Evolutionary conservation across 2,329 filamentous ascomycete genomes (phyloP).

Genomic region (Penicillium thymicola): DNA sequence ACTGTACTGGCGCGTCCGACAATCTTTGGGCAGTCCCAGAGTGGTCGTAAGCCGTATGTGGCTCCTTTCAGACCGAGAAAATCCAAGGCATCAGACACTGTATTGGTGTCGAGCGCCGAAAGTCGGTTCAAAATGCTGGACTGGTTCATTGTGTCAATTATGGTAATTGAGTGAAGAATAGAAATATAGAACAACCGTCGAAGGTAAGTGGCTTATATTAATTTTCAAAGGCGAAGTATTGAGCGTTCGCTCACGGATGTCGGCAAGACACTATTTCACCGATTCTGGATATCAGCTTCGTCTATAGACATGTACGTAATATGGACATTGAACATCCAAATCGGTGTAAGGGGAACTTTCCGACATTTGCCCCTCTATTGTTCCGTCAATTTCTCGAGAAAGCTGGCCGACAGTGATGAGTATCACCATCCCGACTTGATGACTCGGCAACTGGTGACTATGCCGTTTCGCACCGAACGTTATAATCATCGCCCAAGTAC

Average conservation of each 20-base stretch:
- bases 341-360: neutral
- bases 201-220: neutral
- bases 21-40: conserved; percentile 26
- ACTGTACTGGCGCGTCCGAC: conserved; percentile 24
- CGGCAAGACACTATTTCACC: neutral
- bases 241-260: neutral
- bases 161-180: neutral
- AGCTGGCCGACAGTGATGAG: neutral
- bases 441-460: neutral
- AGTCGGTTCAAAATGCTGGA: conserved; percentile 13
- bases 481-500: neutral
- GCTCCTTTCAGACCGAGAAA: conserved; percentile 23
- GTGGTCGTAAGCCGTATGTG: conserved; percentile 18
- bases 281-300: neutral
- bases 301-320: neutral
- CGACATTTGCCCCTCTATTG: neutral
- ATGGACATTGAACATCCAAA: neutral
- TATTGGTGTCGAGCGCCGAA: conserved; percentile 22
- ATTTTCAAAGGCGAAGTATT: neutral
- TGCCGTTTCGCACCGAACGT: neutral
- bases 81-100: conserved; percentile 24
- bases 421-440: neutral
- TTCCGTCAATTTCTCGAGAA: neutral
- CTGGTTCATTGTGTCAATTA: neutral
- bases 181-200: neutral